phyloP scores from a whole-genome alignment of 2,329 filamentous ascomycete species.

The Endocalyx cinctus region DNA sequence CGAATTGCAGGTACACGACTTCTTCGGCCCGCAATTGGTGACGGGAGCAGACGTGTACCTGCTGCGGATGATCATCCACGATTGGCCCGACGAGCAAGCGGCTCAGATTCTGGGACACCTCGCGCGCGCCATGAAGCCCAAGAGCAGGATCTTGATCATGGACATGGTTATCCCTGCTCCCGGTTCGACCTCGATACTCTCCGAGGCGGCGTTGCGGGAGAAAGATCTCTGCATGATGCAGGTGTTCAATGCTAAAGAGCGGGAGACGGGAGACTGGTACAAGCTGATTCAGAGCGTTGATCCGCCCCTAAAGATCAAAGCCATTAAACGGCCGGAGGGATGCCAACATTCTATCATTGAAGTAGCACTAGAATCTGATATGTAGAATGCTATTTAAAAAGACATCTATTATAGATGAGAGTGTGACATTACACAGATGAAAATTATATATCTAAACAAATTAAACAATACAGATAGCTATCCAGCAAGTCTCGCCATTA shows the following conservation, averaged over 20 bases:
- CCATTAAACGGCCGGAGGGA: not conserved
- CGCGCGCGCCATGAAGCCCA: slow-evolving; percentile 2
- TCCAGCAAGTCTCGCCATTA: too few species aligned
- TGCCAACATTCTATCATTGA: not conserved
- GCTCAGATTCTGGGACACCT: slow-evolving; percentile 26
- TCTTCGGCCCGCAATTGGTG: slow-evolving; percentile 19
- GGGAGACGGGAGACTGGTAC: slow-evolving; percentile 2
- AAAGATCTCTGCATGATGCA: not conserved
- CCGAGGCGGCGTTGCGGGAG: slow-evolving; percentile 1
- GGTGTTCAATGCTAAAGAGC: slow-evolving; percentile 2
- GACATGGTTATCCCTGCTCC: slow-evolving; percentile 3
- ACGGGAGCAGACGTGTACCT: slow-evolving; percentile 37
- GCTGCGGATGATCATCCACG: slow-evolving; percentile 44
- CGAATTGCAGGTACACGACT: slow-evolving; percentile 17
- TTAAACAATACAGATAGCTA: too few species aligned
- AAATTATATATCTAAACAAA: too few species aligned
- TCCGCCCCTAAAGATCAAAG: not conserved
- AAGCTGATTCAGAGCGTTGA: not conserved
- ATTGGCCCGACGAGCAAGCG: slow-evolving; percentile 40
- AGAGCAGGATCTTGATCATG: slow-evolving; percentile 1
- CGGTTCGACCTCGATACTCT: not conserved
- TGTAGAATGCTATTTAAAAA: too few species aligned
- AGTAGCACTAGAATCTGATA: too few species aligned
- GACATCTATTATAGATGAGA: too few species aligned
- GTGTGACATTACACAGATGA: too few species aligned